phyloP scores from a whole-genome alignment of 2,329 filamentous ascomycete species.

The Alternaria angustiovoidea region DNA sequence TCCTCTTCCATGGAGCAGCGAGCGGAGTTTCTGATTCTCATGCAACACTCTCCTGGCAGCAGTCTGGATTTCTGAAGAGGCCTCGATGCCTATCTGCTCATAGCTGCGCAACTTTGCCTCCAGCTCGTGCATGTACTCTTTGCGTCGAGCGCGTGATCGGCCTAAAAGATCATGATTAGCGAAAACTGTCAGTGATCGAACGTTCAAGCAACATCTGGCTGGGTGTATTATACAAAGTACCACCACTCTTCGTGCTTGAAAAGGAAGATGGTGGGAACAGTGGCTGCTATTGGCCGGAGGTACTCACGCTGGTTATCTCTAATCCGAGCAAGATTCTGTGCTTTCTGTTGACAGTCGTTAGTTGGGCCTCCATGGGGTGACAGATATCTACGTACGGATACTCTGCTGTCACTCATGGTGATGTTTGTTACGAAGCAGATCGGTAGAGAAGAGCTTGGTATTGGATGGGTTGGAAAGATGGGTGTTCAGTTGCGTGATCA shows the following conservation, averaged over 20 bases:
- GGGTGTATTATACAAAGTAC: not conserved
- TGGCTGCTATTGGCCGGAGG: not conserved
- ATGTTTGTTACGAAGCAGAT: slow-evolving; percentile 14
- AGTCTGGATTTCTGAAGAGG: slow-evolving; percentile 74
- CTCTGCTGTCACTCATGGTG: slow-evolving; percentile 41
- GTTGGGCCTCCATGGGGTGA: not conserved
- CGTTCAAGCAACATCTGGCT: not conserved
- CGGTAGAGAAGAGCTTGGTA: slow-evolving; percentile 16
- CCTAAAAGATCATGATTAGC: slow-evolving; percentile 46
- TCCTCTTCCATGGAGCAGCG: slow-evolving; percentile 66
- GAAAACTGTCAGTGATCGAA: not conserved
- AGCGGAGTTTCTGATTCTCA: slow-evolving; percentile 72
- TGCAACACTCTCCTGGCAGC: slow-evolving; percentile 73
- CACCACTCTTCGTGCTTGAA: not conserved
- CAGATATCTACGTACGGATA: slow-evolving; percentile 26
- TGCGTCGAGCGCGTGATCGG: slow-evolving; percentile 75
- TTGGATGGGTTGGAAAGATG: slow-evolving; percentile 23
- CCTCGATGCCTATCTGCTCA: slow-evolving; percentile 72
- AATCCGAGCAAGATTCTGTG: slow-evolving; percentile 65
- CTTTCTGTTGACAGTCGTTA: slow-evolving; percentile 36
- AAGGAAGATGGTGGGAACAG: not conserved
- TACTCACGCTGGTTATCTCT: slow-evolving; percentile 72
- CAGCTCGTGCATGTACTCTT: slow-evolving; percentile 75
- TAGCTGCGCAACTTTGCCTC: slow-evolving; percentile 70
- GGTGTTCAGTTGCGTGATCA: slow-evolving; percentile 25